Conservation (phyloP, 768 basidiomycete genomes). For the Pluteus cervinus region DNA sequence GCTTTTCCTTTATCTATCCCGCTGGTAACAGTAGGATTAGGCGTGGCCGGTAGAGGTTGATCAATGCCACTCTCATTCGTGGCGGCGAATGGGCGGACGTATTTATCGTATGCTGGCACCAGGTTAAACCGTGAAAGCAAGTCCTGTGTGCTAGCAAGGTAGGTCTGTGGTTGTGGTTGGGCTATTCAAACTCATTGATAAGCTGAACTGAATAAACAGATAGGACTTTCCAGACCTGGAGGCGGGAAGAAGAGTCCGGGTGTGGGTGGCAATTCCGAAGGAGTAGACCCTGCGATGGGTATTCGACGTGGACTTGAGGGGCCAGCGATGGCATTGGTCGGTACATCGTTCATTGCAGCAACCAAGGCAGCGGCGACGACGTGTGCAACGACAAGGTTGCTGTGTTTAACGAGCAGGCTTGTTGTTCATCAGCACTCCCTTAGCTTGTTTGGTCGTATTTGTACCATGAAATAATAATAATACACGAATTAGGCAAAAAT, state of each 20-base stretch:
- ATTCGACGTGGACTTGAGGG: conserved; percentile 46
- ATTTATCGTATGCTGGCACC: conserved; percentile 72
- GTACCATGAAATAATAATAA: too few relatives aligned
- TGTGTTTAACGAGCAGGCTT: too few relatives aligned
- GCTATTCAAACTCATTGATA: conserved; percentile 16
- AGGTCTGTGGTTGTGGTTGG: conserved; percentile 34
- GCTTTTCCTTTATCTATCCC: conserved; percentile 45
- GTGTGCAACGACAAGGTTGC: conserved; percentile 17
- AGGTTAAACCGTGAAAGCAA: conserved; percentile 69
- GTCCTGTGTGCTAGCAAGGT: conserved; percentile 73
- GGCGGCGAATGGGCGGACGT: conserved; percentile 56
- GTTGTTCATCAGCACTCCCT: too few relatives aligned
- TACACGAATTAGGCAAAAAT: too few relatives aligned
- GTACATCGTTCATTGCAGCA: conserved; percentile 33
- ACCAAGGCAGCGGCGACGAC: conserved; percentile 15
- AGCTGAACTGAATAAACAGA: not conserved
- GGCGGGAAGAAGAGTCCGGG: conserved; percentile 35
- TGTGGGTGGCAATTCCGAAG: conserved; percentile 20
- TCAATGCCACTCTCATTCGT: too few relatives aligned
- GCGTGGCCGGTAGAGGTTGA: conserved; percentile 6
- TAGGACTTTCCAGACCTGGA: conserved; percentile 26
- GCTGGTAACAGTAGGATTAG: conserved; percentile 10
- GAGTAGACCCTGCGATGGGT: too few relatives aligned
- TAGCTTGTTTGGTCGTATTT: too few relatives aligned
- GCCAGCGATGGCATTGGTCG: conserved; percentile 56